Percentiles rank a stretch among this genome's conserved stretches.
Evolutionary conservation across 768 basidiomycete genomes (phyloP).

Genomic region (Naganishia antarctica): DNA sequence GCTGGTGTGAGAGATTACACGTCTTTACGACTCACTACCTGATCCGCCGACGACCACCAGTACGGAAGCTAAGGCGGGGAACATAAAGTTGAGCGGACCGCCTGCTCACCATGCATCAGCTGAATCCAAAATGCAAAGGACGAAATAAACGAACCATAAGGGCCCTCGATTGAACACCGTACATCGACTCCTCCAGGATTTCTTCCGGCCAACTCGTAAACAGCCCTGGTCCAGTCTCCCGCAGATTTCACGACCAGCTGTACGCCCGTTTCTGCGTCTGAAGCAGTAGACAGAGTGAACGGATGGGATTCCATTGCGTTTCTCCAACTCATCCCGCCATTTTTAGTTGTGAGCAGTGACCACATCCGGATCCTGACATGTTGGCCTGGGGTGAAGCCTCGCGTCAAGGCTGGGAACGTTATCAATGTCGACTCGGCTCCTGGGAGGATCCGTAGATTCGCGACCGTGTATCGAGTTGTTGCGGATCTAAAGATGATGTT

Average conservation of each 20-base stretch:
- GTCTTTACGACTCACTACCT: conserved; percentile 13
- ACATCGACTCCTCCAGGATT: conserved; percentile 2
- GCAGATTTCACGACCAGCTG: conserved; percentile 24
- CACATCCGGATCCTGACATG: conserved; percentile 30
- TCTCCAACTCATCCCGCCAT: conserved; percentile 23
- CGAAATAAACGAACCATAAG: conserved; percentile 25
- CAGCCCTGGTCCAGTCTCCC: conserved; percentile 30
- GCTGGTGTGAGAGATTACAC: not conserved
- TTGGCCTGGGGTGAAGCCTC: conserved; percentile 30
- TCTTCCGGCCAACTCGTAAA: conserved; percentile 23
- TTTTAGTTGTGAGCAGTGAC: conserved; percentile 14
- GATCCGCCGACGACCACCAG: conserved; percentile 31
- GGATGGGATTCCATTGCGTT: conserved; percentile 30
- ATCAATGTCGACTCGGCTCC: conserved; percentile 29
- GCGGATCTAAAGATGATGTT: conserved; percentile 32
- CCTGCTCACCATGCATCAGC: conserved; percentile 2
- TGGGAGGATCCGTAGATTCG: conserved; percentile 29
- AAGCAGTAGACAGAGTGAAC: conserved; percentile 27
- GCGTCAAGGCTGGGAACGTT: conserved; percentile 22
- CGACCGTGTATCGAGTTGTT: conserved; percentile 28
- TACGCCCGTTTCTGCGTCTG: conserved; percentile 7
- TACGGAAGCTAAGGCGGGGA: conserved; percentile 28
- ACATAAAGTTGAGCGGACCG: conserved; percentile 30
- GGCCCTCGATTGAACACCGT: conserved; percentile 24
- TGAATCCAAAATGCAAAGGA: not conserved